These are phyloP conservation scores for Ophiobolus disseminans DNA, from an alignment of 2,329 filamentous ascomycete genomes.

Conservation along the genomic window DNA sequence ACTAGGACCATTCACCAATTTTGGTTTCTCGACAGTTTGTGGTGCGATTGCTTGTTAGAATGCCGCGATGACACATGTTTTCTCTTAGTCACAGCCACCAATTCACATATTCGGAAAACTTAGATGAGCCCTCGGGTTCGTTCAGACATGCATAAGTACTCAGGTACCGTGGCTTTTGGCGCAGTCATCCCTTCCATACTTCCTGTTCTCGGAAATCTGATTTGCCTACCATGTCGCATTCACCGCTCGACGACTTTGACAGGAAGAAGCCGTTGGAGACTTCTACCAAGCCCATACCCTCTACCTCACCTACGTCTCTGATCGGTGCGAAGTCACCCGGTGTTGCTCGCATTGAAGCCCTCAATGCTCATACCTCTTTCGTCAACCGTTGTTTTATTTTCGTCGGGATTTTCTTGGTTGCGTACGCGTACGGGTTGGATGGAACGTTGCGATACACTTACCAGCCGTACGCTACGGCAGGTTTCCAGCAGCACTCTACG, in stretches of 20 bases:
- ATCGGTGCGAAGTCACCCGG: slow-evolving; percentile 56
- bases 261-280: neutral
- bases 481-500: slow-evolving; percentile 61
- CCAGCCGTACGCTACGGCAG: slow-evolving; percentile 61
- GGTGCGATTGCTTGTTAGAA: too few relatives aligned
- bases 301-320: slow-evolving; percentile 6
- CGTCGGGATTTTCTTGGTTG: slow-evolving; percentile 66
- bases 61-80: too few relatives aligned
- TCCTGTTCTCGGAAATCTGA: too few relatives aligned
- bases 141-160: too few relatives aligned
- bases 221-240: too few relatives aligned
- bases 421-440: slow-evolving; percentile 67
- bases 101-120: too few relatives aligned
- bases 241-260: neutral
- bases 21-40: neutral
- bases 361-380: slow-evolving; percentile 60
- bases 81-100: too few relatives aligned
- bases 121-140: too few relatives aligned
- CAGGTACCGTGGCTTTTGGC: too few relatives aligned
- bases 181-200: too few relatives aligned
- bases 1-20: neutral
- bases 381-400: slow-evolving; percentile 65
- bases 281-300: neutral
- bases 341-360: slow-evolving; percentile 66
- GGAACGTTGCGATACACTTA: slow-evolving; percentile 57